Evolutionary conservation across 805 yeast genomes (phyloP), one percentile per base, ranked within the genome.

Genomic region (Wickerhamomyces strasburgensis): DNA sequence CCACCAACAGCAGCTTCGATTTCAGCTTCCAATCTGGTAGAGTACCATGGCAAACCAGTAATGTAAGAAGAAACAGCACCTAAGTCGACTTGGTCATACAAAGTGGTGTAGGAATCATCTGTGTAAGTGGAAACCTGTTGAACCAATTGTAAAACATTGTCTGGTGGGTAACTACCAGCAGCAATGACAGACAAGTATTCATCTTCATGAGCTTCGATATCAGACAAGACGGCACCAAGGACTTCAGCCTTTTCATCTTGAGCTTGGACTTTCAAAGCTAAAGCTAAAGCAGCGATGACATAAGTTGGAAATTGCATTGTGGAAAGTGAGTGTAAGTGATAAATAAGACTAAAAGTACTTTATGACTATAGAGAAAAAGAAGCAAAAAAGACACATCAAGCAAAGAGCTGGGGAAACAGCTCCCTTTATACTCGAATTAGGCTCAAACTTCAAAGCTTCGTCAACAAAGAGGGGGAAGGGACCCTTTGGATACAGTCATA

Each of bases 1-100:
- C 48, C 16, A 8, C 17, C 27, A 11, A 42, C 40, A 11, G 28
- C 50, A 28, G 42, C 51, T 16, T 40, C 47, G 28, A 46, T 16
- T 7, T 26, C 33, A 6, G 48, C 32, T n/a, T 33, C 40, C 25
- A 49, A 29, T 44, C 54, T 45, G 24, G 48, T 38, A 11, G 51
- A 47, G 41, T 46, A 61, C 65, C 65, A 61, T 46, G 64, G 62
- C 33, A 61, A 49, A 25, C 52, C 54, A 18, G 60, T 50, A 23
- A 60, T 49, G 29, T 55, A 52, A 9, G 51, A 35, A 3, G 54
- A 40, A 7, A 58, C 50, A 14, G 46, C 51, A 34, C 36, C 27
- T 36, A 44, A 39, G 42, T 60, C 58, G 31, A 61, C 46, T 36
- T 43, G 35, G 19, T 34, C 13, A 44, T 44, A 58, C 40, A 61